Conservation (phyloP, 2,329 filamentous ascomycete genomes). For the Penicillium italicum region DNA sequence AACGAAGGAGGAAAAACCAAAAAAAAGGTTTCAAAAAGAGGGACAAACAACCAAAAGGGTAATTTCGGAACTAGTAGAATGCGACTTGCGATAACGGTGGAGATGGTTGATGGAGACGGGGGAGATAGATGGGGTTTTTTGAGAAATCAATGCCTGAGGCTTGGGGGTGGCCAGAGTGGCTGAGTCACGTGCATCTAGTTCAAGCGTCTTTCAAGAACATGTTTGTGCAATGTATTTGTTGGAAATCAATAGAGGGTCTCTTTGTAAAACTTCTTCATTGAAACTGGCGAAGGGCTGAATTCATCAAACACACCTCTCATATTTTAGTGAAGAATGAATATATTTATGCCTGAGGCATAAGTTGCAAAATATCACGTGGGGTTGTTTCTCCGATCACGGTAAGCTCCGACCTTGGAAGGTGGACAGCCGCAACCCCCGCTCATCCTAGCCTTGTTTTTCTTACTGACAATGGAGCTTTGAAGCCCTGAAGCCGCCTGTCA, state of each 20-base stretch:
- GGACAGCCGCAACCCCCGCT: neutral
- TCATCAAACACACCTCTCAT: too few relatives aligned
- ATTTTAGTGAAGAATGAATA: neutral
- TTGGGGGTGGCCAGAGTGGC: neutral
- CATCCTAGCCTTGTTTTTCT: neutral
- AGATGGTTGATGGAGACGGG: slow-evolving; percentile 13
- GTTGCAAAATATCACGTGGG: neutral
- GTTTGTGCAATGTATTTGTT: neutral
- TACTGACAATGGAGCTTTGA: neutral
- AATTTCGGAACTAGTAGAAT: slow-evolving; percentile 1
- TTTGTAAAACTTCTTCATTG: neutral
- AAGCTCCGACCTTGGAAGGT: neutral
- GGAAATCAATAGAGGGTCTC: too few relatives aligned
- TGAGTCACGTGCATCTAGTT: neutral
- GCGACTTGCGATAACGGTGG: slow-evolving; percentile 11
- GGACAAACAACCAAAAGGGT: neutral
- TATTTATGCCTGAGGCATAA: neutral
- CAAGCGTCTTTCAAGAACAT: neutral
- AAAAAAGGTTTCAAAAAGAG: neutral
- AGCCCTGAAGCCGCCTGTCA: neutral
- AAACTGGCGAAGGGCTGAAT: neutral
- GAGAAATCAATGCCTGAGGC: slow-evolving; percentile 20
- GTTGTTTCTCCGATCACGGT: neutral
- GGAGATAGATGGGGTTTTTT: slow-evolving; percentile 25
- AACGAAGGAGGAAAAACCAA: slow-evolving; percentile 5